These are phyloP conservation scores for Arthroderma sp. DNA, from an alignment of 2,329 filamentous ascomycete species.

Conservation along the genomic window DNA sequence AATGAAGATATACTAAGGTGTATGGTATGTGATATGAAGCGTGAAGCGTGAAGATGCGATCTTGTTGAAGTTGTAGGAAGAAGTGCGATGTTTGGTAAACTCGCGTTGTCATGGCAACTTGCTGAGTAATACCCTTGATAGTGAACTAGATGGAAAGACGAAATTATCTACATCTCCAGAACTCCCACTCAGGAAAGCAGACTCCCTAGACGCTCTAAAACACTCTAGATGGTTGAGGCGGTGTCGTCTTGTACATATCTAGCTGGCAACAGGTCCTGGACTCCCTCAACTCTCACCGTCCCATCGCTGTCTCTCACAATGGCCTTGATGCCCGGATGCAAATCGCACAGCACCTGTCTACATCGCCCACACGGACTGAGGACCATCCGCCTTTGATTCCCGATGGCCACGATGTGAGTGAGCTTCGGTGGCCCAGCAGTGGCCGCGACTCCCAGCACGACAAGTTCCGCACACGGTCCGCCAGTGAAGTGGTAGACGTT, in stretches of 20 bases:
- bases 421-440: constrained; percentile 16
- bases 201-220: no score
- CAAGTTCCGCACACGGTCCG: constrained; percentile 23
- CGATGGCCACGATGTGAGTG: constrained; percentile 20
- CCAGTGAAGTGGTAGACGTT: constrained; percentile 23
- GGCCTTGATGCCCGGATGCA: constrained; percentile 19
- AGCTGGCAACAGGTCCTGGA: constrained; percentile 10
- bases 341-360: constrained; percentile 20
- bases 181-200: no score
- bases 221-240: neutral
- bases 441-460: constrained; percentile 20
- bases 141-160: neutral
- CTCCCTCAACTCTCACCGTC: constrained; percentile 3
- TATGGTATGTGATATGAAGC: no score
- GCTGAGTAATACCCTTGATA: no score
- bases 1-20: no score
- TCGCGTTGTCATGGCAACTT: neutral
- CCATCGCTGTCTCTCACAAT: constrained; percentile 14
- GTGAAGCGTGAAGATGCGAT: no score
- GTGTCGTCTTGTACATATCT: constrained; percentile 4
- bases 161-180: neutral
- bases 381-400: constrained; percentile 16
- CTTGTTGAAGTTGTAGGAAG: neutral
- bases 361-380: constrained; percentile 22
- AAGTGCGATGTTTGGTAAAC: neutral